phyloP scores from a whole-genome alignment of 345 rosid genomes.

The Hypericum androsaemum region DNA sequence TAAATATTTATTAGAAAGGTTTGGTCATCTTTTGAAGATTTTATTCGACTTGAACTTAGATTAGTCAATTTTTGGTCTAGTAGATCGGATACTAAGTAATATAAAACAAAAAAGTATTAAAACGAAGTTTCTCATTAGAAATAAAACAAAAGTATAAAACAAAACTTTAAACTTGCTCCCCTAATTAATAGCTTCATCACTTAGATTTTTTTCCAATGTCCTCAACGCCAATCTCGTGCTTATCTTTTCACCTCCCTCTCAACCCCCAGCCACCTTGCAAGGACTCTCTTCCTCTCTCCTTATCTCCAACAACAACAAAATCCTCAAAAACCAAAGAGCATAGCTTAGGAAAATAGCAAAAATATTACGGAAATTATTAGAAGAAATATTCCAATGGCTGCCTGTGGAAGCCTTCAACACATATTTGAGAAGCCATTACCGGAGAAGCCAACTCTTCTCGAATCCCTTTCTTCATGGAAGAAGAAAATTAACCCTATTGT shows the following conservation, averaged over 20 bases:
- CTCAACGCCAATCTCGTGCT: constrained; percentile 24
- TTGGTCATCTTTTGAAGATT: too few relatives aligned
- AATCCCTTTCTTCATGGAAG: constrained; percentile 57
- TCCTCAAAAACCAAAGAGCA: not conserved
- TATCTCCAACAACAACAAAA: not conserved
- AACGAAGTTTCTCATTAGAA: too few relatives aligned
- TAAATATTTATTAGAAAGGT: too few relatives aligned
- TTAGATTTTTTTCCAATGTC: constrained; percentile 28
- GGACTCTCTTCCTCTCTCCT: not conserved
- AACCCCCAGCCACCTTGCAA: too few relatives aligned
- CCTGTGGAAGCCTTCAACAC: constrained; percentile 58
- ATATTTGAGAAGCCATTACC: constrained; percentile 52
- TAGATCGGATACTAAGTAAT: too few relatives aligned
- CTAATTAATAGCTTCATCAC: constrained; percentile 22
- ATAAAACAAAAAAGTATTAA: too few relatives aligned
- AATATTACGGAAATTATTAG: too few relatives aligned
- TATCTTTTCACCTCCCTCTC: not conserved
- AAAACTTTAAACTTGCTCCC: constrained; percentile 4
- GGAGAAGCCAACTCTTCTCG: constrained; percentile 39
- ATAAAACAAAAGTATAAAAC: not conserved
- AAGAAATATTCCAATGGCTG: too few relatives aligned
- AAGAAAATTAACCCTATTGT: constrained; percentile 18
- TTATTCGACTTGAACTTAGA: too few relatives aligned
- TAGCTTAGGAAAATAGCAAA: too few relatives aligned
- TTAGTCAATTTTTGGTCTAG: too few relatives aligned